Evolutionary conservation across 768 basidiomycete genomes (phyloP).

Genomic region (Leucosporidium creatinivorum): DNA sequence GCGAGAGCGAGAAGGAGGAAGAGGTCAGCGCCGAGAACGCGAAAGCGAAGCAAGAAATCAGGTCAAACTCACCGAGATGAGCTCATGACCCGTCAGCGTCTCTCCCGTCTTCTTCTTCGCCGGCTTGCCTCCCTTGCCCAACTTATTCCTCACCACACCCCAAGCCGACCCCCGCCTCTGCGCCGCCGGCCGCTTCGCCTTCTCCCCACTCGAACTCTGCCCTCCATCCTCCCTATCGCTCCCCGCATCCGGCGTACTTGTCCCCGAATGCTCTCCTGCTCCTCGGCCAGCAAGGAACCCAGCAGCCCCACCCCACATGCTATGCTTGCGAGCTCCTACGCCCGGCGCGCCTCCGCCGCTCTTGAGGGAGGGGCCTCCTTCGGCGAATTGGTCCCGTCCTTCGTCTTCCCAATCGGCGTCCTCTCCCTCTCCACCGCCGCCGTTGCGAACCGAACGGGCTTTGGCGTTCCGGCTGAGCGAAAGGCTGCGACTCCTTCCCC

Average conservation of each 20-base stretch:
- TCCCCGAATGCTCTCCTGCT: constrained; percentile 4
- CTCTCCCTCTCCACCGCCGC: neutral
- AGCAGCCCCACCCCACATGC: neutral
- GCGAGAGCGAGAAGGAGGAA: neutral
- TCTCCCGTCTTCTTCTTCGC: constrained; percentile 28
- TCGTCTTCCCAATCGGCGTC: constrained; percentile 27
- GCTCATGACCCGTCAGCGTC: constrained; percentile 25
- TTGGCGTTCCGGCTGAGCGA: too few relatives aligned
- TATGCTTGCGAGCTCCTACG: neutral
- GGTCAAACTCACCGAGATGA: constrained; percentile 16
- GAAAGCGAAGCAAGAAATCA: neutral
- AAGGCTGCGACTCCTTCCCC: too few relatives aligned
- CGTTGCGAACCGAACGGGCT: too few relatives aligned
- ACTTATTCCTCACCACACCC: constrained; percentile 12
- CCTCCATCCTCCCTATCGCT: constrained; percentile 7
- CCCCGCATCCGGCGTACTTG: constrained; percentile 15
- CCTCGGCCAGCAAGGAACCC: neutral
- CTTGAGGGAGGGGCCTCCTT: neutral
- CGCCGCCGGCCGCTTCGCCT: constrained; percentile 9
- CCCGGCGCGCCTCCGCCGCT: neutral
- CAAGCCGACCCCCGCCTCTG: constrained; percentile 23
- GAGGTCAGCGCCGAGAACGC: neutral
- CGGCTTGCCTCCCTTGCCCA: neutral
- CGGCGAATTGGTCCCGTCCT: constrained; percentile 21
- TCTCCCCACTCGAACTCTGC: neutral